A percentile compares a stretch with the other conserved stretches of the same genome.
phyloP scores from a whole-genome alignment of 768 basidiomycete genomes.

The Suillus fuscotomentosus region DNA sequence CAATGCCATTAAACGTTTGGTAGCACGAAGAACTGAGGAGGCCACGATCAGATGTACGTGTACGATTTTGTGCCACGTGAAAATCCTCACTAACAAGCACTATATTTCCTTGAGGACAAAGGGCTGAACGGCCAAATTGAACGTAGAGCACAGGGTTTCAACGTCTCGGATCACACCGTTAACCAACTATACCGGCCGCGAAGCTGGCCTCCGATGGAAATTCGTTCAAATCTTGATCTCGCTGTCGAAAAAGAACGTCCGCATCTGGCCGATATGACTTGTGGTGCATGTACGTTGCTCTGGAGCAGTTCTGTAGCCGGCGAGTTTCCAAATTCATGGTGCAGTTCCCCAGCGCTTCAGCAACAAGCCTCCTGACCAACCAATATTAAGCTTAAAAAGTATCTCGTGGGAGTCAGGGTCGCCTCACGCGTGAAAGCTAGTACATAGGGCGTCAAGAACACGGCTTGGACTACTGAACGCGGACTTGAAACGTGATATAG shows the following conservation, averaged over 20 bases:
- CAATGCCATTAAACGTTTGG: background rate
- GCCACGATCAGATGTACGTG: background rate
- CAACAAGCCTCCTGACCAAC: background rate
- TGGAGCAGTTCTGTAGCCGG: background rate
- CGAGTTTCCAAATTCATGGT: background rate
- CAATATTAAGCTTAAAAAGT: background rate
- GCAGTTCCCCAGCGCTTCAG: background rate
- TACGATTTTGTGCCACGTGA: background rate
- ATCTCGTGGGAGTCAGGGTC: slow-evolving; percentile 10
- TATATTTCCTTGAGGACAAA: background rate
- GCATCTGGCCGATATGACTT: background rate
- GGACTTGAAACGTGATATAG: background rate
- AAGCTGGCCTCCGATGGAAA: background rate
- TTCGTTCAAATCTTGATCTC: background rate
- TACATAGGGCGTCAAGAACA: background rate
- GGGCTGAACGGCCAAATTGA: background rate
- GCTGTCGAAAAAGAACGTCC: background rate
- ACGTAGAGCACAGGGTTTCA: background rate
- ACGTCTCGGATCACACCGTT: background rate
- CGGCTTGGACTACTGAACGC: background rate
- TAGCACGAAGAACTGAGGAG: background rate
- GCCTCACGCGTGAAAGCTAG: background rate
- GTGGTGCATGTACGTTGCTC: background rate
- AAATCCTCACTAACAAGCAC: background rate
- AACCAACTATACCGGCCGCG: background rate